phyloP scores from a whole-genome alignment of 2,329 filamentous ascomycete species.

The Cladosporium sp. region DNA sequence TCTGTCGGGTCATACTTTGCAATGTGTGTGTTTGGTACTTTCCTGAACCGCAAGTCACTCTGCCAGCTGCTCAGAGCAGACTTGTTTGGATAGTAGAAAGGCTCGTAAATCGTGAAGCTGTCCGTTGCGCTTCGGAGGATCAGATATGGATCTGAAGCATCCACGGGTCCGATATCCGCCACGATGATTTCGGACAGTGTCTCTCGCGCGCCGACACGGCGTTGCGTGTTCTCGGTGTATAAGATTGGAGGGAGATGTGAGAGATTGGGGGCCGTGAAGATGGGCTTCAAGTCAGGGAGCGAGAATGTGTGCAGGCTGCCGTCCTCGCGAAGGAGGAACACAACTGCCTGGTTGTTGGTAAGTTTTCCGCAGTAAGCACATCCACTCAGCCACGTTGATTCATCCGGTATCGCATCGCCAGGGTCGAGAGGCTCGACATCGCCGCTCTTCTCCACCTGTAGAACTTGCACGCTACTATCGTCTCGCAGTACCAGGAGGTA shows the following conservation, averaged over 20 bases:
- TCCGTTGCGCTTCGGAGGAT: constrained; percentile 78
- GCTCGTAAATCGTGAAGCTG: constrained; percentile 85
- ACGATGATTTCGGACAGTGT: constrained; percentile 77
- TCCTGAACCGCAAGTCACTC: constrained; percentile 71
- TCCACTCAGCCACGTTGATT: constrained; percentile 77
- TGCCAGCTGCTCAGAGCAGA: constrained; percentile 44
- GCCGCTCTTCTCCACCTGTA: constrained; percentile 75
- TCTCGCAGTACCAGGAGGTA: constrained; percentile 82
- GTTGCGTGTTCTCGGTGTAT: constrained; percentile 68
- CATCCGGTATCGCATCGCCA: constrained; percentile 63
- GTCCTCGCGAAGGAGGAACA: constrained; percentile 76
- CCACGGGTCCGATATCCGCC: constrained; percentile 78
- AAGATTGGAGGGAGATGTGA: constrained; percentile 76
- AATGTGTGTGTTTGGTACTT: constrained; percentile 68
- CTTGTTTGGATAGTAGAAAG: constrained; percentile 57
- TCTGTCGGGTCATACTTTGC: constrained; percentile 59
- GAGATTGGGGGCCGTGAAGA: constrained; percentile 76
- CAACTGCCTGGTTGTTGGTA: constrained; percentile 59
- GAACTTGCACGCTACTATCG: constrained; percentile 76
- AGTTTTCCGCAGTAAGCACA: constrained; percentile 74
- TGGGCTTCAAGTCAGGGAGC: constrained; percentile 70
- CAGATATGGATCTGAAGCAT: constrained; percentile 72
- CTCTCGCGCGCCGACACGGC: constrained; percentile 72
- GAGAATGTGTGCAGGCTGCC: constrained; percentile 74
- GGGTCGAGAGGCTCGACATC: constrained; percentile 60